Percentiles rank a stretch among this genome's conserved stretches.
Conservation (phyloP, 2,329 filamentous ascomycete genomes). For the Aspergillus novoparasiticus region DNA sequence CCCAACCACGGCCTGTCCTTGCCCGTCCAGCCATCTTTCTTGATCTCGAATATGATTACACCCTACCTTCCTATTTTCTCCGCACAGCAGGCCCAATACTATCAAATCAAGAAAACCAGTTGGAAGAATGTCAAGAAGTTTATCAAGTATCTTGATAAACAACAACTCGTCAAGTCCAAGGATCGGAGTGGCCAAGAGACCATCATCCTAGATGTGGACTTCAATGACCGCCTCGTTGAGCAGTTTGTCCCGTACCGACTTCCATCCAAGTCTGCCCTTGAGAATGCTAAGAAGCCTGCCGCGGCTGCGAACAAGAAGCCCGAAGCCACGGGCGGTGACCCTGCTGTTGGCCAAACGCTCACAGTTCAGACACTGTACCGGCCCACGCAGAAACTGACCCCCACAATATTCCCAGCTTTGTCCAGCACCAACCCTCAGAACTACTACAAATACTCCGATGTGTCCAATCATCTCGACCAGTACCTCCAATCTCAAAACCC, state of each 20-base stretch:
- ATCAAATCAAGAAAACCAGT: slow-evolving; percentile 70
- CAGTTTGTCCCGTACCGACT: slow-evolving; percentile 65
- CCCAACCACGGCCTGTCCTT: slow-evolving; percentile 61
- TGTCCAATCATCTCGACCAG: slow-evolving; percentile 58
- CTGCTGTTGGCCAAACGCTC: slow-evolving; percentile 47
- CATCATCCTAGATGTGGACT: slow-evolving; percentile 66
- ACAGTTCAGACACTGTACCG: slow-evolving; percentile 57
- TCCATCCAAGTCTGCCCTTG: slow-evolving; percentile 57
- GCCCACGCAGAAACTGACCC: slow-evolving; percentile 60
- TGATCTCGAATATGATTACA: slow-evolving; percentile 67
- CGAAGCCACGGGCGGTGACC: slow-evolving; percentile 35
- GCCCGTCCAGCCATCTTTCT: slow-evolving; percentile 64
- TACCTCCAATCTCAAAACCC: slow-evolving; percentile 61
- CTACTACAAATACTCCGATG: slow-evolving; percentile 62
- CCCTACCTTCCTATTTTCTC: slow-evolving; percentile 65
- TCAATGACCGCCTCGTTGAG: slow-evolving; percentile 56
- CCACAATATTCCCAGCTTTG: slow-evolving; percentile 53
- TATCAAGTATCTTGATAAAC: slow-evolving; percentile 68
- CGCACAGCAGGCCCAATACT: slow-evolving; percentile 56
- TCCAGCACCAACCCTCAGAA: slow-evolving; percentile 53
- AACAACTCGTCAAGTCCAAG: slow-evolving; percentile 64
- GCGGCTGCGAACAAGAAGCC: slow-evolving; percentile 32
- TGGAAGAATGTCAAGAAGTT: slow-evolving; percentile 73
- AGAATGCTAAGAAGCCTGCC: slow-evolving; percentile 41
- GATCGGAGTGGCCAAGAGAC: slow-evolving; percentile 66